phyloP scores from a whole-genome alignment of 768 basidiomycete genomes.

The Lepiota brunneoincarnata region DNA sequence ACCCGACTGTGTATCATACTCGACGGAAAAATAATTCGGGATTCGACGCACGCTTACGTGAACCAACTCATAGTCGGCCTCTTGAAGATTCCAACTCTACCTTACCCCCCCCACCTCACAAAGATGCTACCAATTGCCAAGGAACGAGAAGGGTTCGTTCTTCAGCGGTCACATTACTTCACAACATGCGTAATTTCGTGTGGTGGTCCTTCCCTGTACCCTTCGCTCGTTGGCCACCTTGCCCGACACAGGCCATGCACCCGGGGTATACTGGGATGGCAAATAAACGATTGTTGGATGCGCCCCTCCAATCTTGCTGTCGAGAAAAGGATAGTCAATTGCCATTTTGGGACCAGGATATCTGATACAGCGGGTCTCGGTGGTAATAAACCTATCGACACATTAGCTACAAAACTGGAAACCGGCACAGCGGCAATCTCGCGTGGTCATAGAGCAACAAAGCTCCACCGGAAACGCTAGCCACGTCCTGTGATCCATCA shows the following conservation, averaged over 20 bases:
- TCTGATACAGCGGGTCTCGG: background rate
- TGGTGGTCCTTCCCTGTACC: no score
- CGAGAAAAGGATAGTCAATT: slow-evolving; percentile 8
- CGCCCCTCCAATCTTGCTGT: background rate
- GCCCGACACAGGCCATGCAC: no score
- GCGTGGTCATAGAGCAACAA: background rate
- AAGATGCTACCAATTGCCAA: no score
- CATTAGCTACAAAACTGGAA: background rate
- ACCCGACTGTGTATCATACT: background rate
- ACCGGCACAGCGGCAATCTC: background rate
- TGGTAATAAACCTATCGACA: background rate
- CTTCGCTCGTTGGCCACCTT: no score
- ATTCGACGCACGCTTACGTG: background rate
- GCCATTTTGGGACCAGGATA: slow-evolving; percentile 6
- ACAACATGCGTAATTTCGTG: no score
- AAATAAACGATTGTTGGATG: background rate
- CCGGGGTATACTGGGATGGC: no score
- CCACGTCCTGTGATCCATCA: background rate
- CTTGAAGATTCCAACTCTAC: no score
- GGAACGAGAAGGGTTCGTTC: no score
- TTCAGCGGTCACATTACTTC: no score
- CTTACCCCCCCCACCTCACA: no score
- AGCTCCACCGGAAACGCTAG: background rate
- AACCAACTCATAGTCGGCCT: no score
- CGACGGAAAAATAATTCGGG: background rate